phyloP scores from a whole-genome alignment of 1,139 yeast species.

The Saccharomyces uvarum region DNA sequence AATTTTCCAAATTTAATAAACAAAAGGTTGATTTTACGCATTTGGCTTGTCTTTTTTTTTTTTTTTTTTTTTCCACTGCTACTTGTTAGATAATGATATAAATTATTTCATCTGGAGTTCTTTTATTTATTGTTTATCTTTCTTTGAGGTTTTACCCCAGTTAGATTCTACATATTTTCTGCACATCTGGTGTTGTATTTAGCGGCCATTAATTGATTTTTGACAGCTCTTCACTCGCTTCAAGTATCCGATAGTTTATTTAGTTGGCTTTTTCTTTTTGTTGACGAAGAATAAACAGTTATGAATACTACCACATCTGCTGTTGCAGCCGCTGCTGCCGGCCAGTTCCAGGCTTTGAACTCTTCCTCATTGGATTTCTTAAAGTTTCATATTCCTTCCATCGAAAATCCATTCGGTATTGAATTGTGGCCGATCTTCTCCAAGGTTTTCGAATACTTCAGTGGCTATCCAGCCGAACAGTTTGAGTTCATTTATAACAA shows the following conservation, averaged over 20 bases:
- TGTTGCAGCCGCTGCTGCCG: conserved; percentile 7
- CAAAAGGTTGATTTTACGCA: not conserved
- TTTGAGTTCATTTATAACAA: conserved; percentile 61
- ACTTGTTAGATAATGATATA: not conserved
- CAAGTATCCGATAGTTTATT: not conserved
- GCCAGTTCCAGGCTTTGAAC: conserved; percentile 2
- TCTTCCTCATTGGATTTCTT: conserved; percentile 16
- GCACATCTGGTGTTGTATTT: not conserved
- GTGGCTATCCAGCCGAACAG: conserved; percentile 60
- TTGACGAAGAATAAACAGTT: not conserved
- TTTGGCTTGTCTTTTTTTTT: not conserved
- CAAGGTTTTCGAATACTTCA: conserved; percentile 41
- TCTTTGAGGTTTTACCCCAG: not conserved
- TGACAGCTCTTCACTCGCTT: conserved; percentile 1
- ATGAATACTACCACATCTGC: conserved; percentile 3
- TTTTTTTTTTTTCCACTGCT: not conserved
- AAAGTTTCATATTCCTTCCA: conserved; percentile 42
- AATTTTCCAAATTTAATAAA: not conserved
- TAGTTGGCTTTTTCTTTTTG: not conserved
- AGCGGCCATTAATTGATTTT: not conserved
- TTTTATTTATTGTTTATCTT: not conserved
- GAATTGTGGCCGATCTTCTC: conserved; percentile 85
- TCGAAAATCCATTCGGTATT: conserved; percentile 83
- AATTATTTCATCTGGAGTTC: not conserved
- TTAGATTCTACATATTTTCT: not conserved